Percentiles rank a stretch among this genome's conserved stretches.
Evolutionary conservation across 345 rosid species (phyloP).

Genomic region (Laguncularia racemosa): DNA sequence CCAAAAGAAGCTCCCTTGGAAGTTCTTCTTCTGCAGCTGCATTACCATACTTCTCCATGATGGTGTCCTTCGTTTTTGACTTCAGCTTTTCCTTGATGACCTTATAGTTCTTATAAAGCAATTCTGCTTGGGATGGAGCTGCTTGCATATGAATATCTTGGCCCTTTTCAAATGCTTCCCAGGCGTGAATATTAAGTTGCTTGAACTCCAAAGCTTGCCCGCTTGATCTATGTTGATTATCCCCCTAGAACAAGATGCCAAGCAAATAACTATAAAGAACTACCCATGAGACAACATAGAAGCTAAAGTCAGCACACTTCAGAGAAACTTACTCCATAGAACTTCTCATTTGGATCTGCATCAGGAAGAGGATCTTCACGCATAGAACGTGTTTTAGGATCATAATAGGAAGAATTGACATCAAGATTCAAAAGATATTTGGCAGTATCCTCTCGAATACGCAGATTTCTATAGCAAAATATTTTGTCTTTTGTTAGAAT

Average conservation of each 20-base stretch:
- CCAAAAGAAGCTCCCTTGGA: conserved; percentile 61
- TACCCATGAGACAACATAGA: background rate
- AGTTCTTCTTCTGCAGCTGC: conserved; percentile 53
- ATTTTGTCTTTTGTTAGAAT: background rate
- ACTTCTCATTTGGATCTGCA: conserved; percentile 76
- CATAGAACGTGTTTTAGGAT: conserved; percentile 68
- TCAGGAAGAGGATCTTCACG: conserved; percentile 88
- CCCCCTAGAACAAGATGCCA: conserved; percentile 32
- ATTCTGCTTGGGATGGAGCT: conserved; percentile 76
- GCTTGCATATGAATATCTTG: conserved; percentile 72
- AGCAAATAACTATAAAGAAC: background rate
- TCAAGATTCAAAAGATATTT: conserved; percentile 62
- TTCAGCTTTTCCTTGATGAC: conserved; percentile 47
- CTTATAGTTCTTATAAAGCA: conserved; percentile 45
- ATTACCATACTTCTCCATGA: conserved; percentile 57
- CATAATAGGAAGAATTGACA: conserved; percentile 60
- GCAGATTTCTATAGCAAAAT: conserved; percentile 26
- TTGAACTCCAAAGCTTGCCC: conserved; percentile 77
- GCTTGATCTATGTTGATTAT: conserved; percentile 53
- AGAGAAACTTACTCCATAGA: conserved; percentile 36
- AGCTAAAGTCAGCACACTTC: background rate
- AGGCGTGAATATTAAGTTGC: conserved; percentile 50
- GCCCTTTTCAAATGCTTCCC: conserved; percentile 71
- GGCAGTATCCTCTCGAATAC: conserved; percentile 54
- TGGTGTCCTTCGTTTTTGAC: conserved; percentile 43